phyloP scores from a whole-genome alignment of 306 rosid genomes.

The Prinsepia uniflora region DNA sequence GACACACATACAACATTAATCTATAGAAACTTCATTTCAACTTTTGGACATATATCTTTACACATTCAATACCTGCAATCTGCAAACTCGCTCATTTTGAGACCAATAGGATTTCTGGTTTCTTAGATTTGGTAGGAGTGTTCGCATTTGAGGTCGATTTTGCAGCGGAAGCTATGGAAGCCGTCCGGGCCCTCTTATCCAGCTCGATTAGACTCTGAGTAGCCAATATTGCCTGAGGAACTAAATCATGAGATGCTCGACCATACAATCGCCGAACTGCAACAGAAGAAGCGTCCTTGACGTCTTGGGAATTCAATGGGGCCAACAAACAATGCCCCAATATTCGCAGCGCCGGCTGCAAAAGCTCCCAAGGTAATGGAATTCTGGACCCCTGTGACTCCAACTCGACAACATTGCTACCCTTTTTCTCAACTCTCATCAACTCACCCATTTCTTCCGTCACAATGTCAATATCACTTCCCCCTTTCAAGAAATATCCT shows the following conservation, averaged over 20 bases:
- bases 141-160: conserved; percentile 59
- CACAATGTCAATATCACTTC: conserved; percentile 39
- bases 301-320: conserved; percentile 71
- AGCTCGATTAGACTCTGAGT: conserved; percentile 88
- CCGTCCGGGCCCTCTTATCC: conserved; percentile 52
- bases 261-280: conserved; percentile 74
- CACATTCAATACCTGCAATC: conserved; percentile 40
- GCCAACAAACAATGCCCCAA: conserved; percentile 87
- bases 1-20: conserved; percentile 40
- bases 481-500: conserved; percentile 28
- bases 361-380: conserved; percentile 93
- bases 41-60: conserved; percentile 35
- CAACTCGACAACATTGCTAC: conserved; percentile 11
- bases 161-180: conserved; percentile 34
- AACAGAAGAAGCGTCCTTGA: conserved; percentile 59
- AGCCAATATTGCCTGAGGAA: conserved; percentile 84
- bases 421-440: conserved; percentile 37
- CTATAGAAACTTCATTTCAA: conserved; percentile 36
- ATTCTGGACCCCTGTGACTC: conserved; percentile 53
- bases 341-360: conserved; percentile 79
- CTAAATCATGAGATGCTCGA: conserved; percentile 84
- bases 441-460: conserved; percentile 36
- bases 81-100: conserved; percentile 56
- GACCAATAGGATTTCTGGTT: conserved; percentile 80
- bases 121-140: conserved; percentile 81